phyloP scores from a whole-genome alignment of 192 early-diverging fungal genomes.

The Backusella circina region DNA sequence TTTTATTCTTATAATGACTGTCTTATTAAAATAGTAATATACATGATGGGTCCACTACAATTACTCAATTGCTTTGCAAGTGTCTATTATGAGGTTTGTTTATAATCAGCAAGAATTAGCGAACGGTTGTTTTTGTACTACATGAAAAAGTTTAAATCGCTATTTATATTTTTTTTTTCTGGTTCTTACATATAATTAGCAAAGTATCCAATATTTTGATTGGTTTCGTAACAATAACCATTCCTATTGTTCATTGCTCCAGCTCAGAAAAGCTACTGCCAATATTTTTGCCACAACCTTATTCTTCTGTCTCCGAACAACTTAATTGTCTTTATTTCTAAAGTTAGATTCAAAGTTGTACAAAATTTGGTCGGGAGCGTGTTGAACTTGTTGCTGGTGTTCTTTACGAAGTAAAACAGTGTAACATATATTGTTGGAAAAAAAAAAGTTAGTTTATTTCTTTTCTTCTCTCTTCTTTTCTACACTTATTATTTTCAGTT shows the following conservation, averaged over 20 bases:
- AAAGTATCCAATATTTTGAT: not conserved
- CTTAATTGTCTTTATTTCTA: not conserved
- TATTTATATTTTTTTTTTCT: not conserved
- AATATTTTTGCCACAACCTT: not conserved
- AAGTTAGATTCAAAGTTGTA: constrained; percentile 32
- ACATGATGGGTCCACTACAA: not conserved
- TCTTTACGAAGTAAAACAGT: constrained; percentile 5
- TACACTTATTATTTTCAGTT: not conserved
- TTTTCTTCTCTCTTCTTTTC: not conserved
- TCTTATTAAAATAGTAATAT: not conserved
- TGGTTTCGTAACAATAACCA: not conserved
- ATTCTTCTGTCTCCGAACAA: not conserved
- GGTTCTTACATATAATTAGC: not conserved
- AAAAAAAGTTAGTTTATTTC: not conserved
- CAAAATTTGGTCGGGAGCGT: constrained; percentile 75
- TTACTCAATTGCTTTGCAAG: not conserved
- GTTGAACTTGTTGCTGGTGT: constrained; percentile 71
- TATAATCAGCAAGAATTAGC: not conserved
- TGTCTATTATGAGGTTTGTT: not conserved
- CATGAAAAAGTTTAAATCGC: not conserved
- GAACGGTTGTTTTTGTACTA: not conserved
- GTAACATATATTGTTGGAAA: not conserved
- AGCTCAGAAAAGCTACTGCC: not conserved
- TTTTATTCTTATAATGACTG: no score
- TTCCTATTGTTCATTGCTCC: not conserved